Evolutionary conservation across 345 rosid genomes (phyloP), one percentile per base, ranked within the genome.

Genomic region (Murraya paniculata): DNA sequence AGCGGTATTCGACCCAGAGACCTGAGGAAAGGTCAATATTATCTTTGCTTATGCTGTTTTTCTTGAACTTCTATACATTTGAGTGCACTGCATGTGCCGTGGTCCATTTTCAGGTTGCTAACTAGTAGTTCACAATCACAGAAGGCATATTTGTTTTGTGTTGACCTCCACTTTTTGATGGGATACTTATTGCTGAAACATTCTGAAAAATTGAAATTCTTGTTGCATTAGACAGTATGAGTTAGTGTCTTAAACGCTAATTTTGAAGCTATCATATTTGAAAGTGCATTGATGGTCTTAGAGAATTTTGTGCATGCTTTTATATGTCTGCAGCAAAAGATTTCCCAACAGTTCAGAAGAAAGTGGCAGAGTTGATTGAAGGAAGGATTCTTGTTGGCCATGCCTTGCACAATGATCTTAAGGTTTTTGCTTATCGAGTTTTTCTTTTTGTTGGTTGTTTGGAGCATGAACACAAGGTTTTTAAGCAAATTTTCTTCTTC

Each of bases 381-480:
- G 97, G 93, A 83, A 90, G 87, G 85, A 88, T 92, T 81, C 94
- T 96, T 55, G 97, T 92, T 36, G 99, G 97, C 61, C 99, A 92
- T 78, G 98, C 99, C 71, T 85, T 96, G 88, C 93, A 88, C 78
- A 96, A 96, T 79, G 97, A 96, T 90, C 93, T 96, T 79, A 94
- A 91, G 99, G 99, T 93, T 74, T 74, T 73, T 53, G 5, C 64
- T 21, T 72, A 70, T 72, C 33, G 33, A 7, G 16, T 82, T 77
- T 76, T 66, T 27, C 7, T 30, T 74, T 72, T 66, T 10, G 10
- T 55, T 48, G 69, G 68, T 66, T 41, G 9, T 24, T 21, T n/a
- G 53, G 48, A 33, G 24, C 28, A 53, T 69, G 55, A 66, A 58
- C 24, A 4, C 35, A 39, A n/a, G 64, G 27, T n/a, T 76, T 55